Evolutionary conservation across 2,329 filamentous ascomycete genomes (phyloP), one percentile per base, ranked within the genome.

Genomic region (Epichloe festucae): DNA sequence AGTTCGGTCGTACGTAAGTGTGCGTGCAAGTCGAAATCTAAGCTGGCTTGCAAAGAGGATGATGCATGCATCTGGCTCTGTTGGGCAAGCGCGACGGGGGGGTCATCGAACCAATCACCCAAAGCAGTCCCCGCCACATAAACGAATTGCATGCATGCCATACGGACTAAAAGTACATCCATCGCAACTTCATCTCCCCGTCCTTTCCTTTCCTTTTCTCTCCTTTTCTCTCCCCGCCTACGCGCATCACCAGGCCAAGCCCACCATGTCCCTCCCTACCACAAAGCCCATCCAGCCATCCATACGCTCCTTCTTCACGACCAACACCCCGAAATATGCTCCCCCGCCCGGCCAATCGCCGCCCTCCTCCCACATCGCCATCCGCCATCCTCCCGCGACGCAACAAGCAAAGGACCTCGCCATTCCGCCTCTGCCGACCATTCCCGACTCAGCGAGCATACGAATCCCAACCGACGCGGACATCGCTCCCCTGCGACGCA

Each of bases 301-400:
- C 45, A 83, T 84, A 59, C 76, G 75, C 50, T 81, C 77, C 50
- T 84, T 84, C 68, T 83, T 84, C 64, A 70, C 69, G 43, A 67
- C 69, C 52, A 75, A 76, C 57, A 62, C 70, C 23, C 62, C 66
- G 42, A 62, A 65, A 50, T 65, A 67, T 64, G 63, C 62, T 45
- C 62, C 67, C 51, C 67, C 67, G 7, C 21, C 46, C 5, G 56
- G 60, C 38, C 59, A 51, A 27, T 31, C 62, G 63, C 39, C 60
- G 56, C 38, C 62, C 64, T 64, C 62, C 64, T 64, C 57, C 51
- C 61, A 43, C 52, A 59, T 62, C 56, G 44, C 47, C 56, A 55
- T 54, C 48, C 48, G 62, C 35, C 62, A 19, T 51, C 40, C 56
- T 43, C 40, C 64, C 21, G 53, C 61, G 48, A 46, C 63, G 14